Conservation (phyloP, 257 asterid genomes). For the Leptodermis oblonga region DNA sequence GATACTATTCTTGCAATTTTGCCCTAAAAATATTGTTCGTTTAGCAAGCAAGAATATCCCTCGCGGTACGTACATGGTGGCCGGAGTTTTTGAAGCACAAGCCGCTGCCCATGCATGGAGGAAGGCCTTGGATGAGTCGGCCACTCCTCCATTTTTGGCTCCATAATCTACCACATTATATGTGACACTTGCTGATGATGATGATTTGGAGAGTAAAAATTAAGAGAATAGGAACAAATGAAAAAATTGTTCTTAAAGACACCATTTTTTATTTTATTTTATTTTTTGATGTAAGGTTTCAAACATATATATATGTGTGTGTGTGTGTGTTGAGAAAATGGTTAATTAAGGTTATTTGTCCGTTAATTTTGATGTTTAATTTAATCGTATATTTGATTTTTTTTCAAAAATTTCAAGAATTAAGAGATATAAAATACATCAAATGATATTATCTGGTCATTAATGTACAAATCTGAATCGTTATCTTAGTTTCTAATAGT, state of each 20-base stretch:
- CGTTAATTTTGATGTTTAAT: no score
- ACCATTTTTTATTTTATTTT: no score
- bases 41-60: slow-evolving; percentile 39
- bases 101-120: slow-evolving; percentile 32
- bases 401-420: no score
- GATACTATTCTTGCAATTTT: slow-evolving; percentile 37
- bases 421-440: no score
- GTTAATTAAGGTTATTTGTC: no score
- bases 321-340: no score
- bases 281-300: no score
- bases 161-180: slow-evolving; percentile 23
- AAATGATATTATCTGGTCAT: no score
- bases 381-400: no score
- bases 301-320: no score
- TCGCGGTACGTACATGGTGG: slow-evolving; percentile 23
- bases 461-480: no score
- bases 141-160: slow-evolving; percentile 14
- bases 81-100: slow-evolving; percentile 11
- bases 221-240: slow-evolving; percentile 2
- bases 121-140: slow-evolving; percentile 20
- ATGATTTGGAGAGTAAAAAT: slow-evolving; percentile 5
- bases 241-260: not conserved
- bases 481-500: no score
- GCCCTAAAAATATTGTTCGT: slow-evolving; percentile 27
- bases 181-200: not conserved